Base-by-base conservation (phyloP, 1,284 basidiomycete genomes). In the Rhodotorula sp. region DNA sequence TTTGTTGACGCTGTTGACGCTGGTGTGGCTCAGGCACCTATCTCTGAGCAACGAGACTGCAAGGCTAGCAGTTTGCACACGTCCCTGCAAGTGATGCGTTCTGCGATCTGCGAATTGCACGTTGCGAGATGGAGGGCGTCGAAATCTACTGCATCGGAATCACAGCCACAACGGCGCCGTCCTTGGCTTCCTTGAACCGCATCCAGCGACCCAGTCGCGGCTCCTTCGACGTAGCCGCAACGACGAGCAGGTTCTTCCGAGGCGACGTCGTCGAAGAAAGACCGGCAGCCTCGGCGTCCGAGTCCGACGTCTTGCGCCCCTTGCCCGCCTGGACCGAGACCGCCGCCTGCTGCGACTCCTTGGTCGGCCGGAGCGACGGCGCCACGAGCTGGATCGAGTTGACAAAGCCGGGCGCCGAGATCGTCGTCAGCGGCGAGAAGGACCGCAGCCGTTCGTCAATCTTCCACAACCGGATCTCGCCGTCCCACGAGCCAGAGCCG, bases 401-500 rank as follows among this genome's bases (percentile, higher is more conserved):
- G 78, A 98, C 84, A 63, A 97, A 87, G 0, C 95, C 97, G 0
- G 84, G 84, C 0, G 86, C 88, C 0, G 87, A 81, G 23, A 97
- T 81, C 1, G 84, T 85, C 86, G 88, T 68, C 43, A 90, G 79
- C 1, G 86, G 85, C 12, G 85, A 81, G 81, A 98, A 97, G 0
- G 89, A 88, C 78, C 87, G 89, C 19, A 95, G 82, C 69, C 87
- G 88, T 1, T 85, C 76, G 71, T 93, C 88, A 48, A 99, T 83
- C 77, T 90, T 89, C 95, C 95, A 99, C 77, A 99, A 82, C 45
- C 90, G 88, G 77, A 99, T 87, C 60, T 84, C 79, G 54, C 93
- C 93, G 74, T 97, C 93, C 90, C 92, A 98, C 21, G 94, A 97
- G 23, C 95, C 94, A 19, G 92, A 94, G 0, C 87, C 93, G 78